Evolutionary conservation across 2,329 filamentous ascomycete genomes (phyloP).

Genomic region (Hypoxylon sp.): DNA sequence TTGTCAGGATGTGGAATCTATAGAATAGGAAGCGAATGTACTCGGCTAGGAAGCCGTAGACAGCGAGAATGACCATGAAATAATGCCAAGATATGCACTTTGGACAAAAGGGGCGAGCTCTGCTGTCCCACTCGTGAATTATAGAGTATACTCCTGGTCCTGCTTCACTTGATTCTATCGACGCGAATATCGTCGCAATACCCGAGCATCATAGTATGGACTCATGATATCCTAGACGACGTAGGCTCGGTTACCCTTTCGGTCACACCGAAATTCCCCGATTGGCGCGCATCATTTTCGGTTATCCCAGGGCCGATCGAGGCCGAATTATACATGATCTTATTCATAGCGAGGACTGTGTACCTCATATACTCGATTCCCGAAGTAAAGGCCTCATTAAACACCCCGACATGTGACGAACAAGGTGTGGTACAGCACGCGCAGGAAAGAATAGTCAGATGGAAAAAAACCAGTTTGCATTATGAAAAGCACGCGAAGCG

Average conservation of each 20-base stretch:
- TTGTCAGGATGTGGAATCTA: not conserved
- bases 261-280: not conserved
- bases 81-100: too few species aligned
- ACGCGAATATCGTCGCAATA: not conserved
- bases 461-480: not conserved
- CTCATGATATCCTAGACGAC: not conserved
- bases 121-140: too few species aligned
- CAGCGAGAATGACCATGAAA: not conserved
- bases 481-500: not conserved
- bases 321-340: too few species aligned
- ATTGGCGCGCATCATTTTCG: conserved; percentile 6
- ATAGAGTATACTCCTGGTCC: too few species aligned
- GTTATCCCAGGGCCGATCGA: not conserved
- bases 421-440: not conserved
- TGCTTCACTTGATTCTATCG: not conserved
- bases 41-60: not conserved
- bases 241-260: conserved; percentile 1
- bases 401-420: not conserved
- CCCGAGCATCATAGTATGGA: not conserved
- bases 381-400: not conserved
- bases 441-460: not conserved
- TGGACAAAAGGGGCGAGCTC: too few species aligned
- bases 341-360: too few species aligned
- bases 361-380: not conserved
- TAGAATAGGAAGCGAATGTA: not conserved